Evolutionary conservation across 176 grass and related monocot species (phyloP).

Genomic region (Lolium multiflorum): DNA sequence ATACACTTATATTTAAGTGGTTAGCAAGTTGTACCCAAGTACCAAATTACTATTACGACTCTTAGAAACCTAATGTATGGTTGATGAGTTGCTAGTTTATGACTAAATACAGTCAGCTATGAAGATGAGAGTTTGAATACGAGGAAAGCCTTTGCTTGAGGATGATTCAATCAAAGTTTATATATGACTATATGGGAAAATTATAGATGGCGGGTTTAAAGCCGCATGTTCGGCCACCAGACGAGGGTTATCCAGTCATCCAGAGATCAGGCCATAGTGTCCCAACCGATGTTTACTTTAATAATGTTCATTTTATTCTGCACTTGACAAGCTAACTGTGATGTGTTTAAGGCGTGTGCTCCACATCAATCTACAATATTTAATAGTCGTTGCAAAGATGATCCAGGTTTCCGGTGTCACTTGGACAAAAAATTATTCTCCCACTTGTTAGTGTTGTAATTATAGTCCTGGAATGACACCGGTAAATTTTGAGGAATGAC

Average conservation of each 20-base stretch:
- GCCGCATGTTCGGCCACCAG: constrained; percentile 17
- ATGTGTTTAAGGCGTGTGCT: constrained; percentile 1
- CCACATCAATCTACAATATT: neutral
- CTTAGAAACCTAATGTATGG: neutral
- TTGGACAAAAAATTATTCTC: constrained; percentile 16
- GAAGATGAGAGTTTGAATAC: constrained; percentile 21
- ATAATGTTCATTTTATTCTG: constrained; percentile 8
- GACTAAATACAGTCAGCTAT: no score
- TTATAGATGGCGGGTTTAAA: constrained; percentile 24
- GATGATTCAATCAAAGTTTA: constrained; percentile 4
- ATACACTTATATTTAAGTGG: constrained; percentile 31
- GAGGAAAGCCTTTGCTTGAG: constrained; percentile 1
- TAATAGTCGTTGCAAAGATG: neutral
- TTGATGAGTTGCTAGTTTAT: constrained; percentile 7
- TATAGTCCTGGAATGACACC: neutral
- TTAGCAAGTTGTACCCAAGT: neutral
- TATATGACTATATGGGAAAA: neutral
- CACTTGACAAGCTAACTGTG: constrained; percentile 7
- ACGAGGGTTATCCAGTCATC: neutral
- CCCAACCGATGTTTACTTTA: neutral
- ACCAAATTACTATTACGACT: neutral
- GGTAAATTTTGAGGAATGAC: no score
- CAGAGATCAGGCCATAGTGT: neutral
- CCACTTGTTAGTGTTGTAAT: neutral
- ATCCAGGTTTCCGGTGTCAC: neutral